Conservation (phyloP, 2,329 filamentous ascomycete genomes). For the Coniochaeta sp. region DNA sequence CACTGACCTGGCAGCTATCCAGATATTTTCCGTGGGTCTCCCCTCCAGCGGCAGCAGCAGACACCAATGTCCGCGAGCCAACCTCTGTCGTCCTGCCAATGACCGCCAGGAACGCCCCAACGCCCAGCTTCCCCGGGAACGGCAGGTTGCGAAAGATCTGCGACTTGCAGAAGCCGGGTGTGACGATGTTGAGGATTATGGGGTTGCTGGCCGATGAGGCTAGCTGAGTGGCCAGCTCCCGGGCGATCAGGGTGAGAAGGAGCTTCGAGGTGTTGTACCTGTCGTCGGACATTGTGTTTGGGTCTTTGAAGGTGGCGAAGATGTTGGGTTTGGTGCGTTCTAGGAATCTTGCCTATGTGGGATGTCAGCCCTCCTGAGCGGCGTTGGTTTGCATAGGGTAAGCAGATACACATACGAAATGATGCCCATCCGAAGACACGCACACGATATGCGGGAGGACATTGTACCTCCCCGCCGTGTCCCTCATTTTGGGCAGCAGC, state of each 20-base stretch:
- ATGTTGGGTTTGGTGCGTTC: conserved; percentile 18
- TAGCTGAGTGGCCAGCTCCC: conserved; percentile 25
- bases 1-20: conserved; percentile 20
- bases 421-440: conserved; percentile 30
- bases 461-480: conserved; percentile 23
- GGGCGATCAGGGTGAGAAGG: conserved; percentile 20
- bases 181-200: conserved; percentile 29
- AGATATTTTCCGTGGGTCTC: conserved; percentile 34
- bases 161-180: conserved; percentile 33
- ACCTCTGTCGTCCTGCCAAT: conserved; percentile 29
- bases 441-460: conserved; percentile 26
- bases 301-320: conserved; percentile 22
- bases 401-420: conserved; percentile 11
- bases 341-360: conserved; percentile 15
- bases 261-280: conserved; percentile 28
- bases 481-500: conserved; percentile 32
- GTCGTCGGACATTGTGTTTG: conserved; percentile 17
- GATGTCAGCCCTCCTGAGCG: too few species aligned
- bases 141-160: conserved; percentile 24
- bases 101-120: conserved; percentile 11
- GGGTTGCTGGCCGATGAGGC: conserved; percentile 16
- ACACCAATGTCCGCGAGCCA: conserved; percentile 29
- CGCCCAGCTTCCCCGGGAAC: conserved; percentile 13
- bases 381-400: too few species aligned
- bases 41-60: conserved; percentile 25